A percentile compares a stretch with the other conserved stretches of the same genome.
These are phyloP conservation scores for Lactarius hengduanensis DNA, from an alignment of 768 basidiomycete genomes.

Conservation along the genomic window DNA sequence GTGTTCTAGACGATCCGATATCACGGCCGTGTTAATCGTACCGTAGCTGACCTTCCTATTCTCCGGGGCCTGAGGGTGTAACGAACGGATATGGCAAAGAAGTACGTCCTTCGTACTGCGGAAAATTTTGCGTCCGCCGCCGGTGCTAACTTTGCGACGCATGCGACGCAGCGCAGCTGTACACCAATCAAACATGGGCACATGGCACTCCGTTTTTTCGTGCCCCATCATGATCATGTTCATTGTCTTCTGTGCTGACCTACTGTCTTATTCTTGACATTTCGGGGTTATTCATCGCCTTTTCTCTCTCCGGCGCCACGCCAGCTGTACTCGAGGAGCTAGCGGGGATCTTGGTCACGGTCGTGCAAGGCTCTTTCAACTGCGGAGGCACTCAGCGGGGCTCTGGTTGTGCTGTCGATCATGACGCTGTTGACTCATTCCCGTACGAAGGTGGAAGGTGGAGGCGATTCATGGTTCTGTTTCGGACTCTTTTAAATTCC, in stretches of 20 bases:
- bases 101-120: neutral
- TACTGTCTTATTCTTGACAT: neutral
- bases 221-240: neutral
- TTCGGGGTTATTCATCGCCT: neutral
- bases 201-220: neutral
- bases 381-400: neutral
- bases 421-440: neutral
- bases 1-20: neutral
- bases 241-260: neutral
- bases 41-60: neutral
- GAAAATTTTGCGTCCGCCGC: neutral
- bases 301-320: neutral
- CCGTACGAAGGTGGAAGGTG: slow-evolving; percentile 2
- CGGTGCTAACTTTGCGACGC: neutral
- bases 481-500: neutral
- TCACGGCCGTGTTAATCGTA: neutral
- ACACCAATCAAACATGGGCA: neutral
- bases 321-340: neutral
- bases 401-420: neutral
- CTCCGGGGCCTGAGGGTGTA: neutral
- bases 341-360: neutral
- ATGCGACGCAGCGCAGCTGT: neutral
- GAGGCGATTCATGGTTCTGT: neutral
- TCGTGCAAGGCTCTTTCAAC: neutral
- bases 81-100: neutral